These are phyloP conservation scores for Globisporangium carolinianum DNA, from an alignment of 352 stramenopile genomes.

Conservation along the genomic window DNA sequence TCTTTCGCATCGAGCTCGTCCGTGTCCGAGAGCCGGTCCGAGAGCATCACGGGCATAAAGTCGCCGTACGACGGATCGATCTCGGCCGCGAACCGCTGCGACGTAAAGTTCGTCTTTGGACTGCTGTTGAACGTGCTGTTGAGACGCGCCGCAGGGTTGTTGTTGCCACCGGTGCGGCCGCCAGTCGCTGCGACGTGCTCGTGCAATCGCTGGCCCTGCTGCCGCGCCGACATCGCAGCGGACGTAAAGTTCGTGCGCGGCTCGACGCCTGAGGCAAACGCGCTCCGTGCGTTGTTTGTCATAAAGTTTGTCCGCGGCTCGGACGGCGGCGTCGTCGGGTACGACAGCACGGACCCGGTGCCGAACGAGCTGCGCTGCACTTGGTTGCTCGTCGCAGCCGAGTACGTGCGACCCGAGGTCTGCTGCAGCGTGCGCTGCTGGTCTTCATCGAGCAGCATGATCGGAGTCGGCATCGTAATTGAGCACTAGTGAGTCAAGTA, in stretches of 20 bases:
- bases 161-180: background rate
- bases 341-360: background rate
- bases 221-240: background rate
- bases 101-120: slow-evolving; percentile 3
- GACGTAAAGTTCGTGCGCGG: slow-evolving; percentile 3
- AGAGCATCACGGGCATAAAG: slow-evolving; percentile 2
- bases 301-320: slow-evolving; percentile 2
- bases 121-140: slow-evolving; percentile 19
- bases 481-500: too few relatives aligned
- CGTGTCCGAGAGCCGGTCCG: slow-evolving; percentile 1
- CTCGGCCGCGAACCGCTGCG: background rate
- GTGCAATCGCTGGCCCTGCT: background rate
- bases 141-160: slow-evolving; percentile 6
- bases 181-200: background rate
- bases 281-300: background rate
- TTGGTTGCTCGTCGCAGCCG: background rate
- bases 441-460: slow-evolving; percentile 1
- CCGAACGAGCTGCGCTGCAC: background rate
- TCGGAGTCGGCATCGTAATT: background rate
- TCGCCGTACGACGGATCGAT: slow-evolving; percentile 1
- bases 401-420: background rate
- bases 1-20: background rate
- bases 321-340: slow-evolving; percentile 5
- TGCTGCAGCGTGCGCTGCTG: slow-evolving; percentile 6
- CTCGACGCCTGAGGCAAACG: background rate